A percentile compares a stretch with the other conserved stretches of the same genome.
Evolutionary conservation across 306 rosid species (phyloP).

Genomic region (Senna tora): DNA sequence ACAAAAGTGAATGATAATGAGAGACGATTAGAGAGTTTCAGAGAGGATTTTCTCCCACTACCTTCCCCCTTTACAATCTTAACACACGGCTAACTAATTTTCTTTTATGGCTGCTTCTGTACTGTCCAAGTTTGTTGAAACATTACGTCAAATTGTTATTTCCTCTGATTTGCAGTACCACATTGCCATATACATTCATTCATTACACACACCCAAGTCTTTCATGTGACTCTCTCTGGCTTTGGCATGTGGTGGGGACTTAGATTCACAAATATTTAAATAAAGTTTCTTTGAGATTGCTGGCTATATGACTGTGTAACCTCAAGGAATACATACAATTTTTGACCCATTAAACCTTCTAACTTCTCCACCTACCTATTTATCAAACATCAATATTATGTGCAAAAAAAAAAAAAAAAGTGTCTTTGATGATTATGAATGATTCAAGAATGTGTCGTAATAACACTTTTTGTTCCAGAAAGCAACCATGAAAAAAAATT

Average conservation of each 20-base stretch:
- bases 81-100: too few relatives aligned
- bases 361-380: conserved; percentile 44
- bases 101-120: too few relatives aligned
- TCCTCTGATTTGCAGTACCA: background rate
- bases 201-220: conserved; percentile 1
- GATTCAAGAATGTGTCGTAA: too few relatives aligned
- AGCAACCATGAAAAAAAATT: background rate
- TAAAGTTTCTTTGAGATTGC: conserved; percentile 6
- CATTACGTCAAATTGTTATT: background rate
- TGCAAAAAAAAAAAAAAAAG: too few relatives aligned
- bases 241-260: conserved; percentile 44
- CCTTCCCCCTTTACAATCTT: too few relatives aligned
- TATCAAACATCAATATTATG: background rate
- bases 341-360: conserved; percentile 24
- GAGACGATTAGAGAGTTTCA: too few relatives aligned
- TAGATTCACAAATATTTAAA: conserved; percentile 8
- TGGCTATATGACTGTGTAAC: too few relatives aligned
- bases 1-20: too few relatives aligned
- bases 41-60: too few relatives aligned
- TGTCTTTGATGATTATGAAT: background rate
- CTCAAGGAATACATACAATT: background rate
- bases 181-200: too few relatives aligned
- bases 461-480: too few relatives aligned
- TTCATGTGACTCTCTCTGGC: conserved; percentile 36
- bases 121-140: background rate